Conservation (phyloP, 73 alveolate species). For the Breviolum minutum region DNA sequence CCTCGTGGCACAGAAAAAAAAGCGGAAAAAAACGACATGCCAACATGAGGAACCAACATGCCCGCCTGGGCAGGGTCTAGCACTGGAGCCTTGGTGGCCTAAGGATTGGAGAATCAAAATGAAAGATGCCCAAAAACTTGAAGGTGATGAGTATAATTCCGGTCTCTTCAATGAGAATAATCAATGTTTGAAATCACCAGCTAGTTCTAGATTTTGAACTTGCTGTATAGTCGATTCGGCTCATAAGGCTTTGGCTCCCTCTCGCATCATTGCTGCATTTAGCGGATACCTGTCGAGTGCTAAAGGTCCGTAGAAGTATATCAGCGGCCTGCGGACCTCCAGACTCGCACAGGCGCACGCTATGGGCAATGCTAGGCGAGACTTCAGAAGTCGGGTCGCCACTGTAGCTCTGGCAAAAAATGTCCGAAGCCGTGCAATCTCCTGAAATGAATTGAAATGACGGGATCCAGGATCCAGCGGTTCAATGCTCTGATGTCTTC, state of each 20-base stretch:
- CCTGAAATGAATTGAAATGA: constrained; percentile 1
- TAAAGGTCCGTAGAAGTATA: background rate
- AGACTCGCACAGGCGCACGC: constrained; percentile 37
- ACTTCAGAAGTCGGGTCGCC: constrained; percentile 73
- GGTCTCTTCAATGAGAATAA: too few relatives aligned
- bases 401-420: constrained; percentile 74
- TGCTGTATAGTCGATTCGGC: background rate
- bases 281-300: constrained; percentile 60
- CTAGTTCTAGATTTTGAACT: too few relatives aligned
- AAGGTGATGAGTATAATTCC: too few relatives aligned
- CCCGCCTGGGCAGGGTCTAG: background rate
- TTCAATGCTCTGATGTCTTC: background rate
- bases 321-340: background rate
- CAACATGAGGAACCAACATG: background rate
- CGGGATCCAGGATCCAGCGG: background rate
- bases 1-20: background rate
- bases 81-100: background rate
- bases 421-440: background rate
- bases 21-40: too few relatives aligned
- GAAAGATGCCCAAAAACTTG: too few relatives aligned
- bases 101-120: too few relatives aligned
- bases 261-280: constrained; percentile 76
- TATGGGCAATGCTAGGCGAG: constrained; percentile 68
- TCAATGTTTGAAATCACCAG: too few relatives aligned
- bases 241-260: background rate